phyloP scores from a whole-genome alignment of 805 yeast genomes.

The Pichia californica region DNA sequence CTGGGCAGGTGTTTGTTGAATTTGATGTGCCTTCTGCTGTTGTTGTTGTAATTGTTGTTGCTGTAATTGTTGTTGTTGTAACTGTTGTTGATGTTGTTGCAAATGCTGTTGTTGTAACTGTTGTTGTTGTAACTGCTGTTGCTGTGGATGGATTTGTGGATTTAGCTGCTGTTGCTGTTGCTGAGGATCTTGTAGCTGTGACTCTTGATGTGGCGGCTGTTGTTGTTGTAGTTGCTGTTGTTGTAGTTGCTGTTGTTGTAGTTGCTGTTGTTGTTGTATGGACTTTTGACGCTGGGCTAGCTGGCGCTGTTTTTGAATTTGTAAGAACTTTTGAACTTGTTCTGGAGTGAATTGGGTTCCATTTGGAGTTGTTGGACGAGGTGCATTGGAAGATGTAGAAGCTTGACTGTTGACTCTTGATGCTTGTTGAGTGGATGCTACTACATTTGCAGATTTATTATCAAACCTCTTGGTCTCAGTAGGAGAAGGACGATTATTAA shows the following conservation, averaged over 20 bases:
- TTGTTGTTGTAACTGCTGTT: conserved; percentile 11
- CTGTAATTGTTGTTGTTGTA: neutral
- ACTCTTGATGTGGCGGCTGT: conserved; percentile 25
- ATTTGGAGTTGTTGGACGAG: conserved; percentile 43
- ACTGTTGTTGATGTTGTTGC: conserved; percentile 17
- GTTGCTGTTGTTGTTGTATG: conserved; percentile 34
- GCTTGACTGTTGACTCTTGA: neutral
- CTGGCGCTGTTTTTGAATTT: conserved; percentile 42
- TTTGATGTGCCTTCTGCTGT: conserved; percentile 15
- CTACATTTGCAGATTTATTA: conserved; percentile 11
- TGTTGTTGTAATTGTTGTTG: conserved; percentile 10
- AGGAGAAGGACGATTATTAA: conserved; percentile 14
- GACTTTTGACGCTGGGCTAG: conserved; percentile 24
- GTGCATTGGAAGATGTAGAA: neutral
- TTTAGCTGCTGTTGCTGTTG: conserved; percentile 19
- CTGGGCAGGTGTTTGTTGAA: neutral
- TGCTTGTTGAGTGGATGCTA: conserved; percentile 10
- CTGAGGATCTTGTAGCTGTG: conserved; percentile 26
- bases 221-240: conserved; percentile 21
- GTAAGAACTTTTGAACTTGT: conserved; percentile 53
- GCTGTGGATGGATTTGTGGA: neutral
- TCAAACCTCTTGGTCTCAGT: conserved; percentile 13
- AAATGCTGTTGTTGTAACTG: conserved; percentile 1
- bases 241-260: conserved; percentile 28
- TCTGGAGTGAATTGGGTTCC: conserved; percentile 55